Evolutionary conservation across 306 rosid species (phyloP).

Genomic region (Cucumis hystrix): DNA sequence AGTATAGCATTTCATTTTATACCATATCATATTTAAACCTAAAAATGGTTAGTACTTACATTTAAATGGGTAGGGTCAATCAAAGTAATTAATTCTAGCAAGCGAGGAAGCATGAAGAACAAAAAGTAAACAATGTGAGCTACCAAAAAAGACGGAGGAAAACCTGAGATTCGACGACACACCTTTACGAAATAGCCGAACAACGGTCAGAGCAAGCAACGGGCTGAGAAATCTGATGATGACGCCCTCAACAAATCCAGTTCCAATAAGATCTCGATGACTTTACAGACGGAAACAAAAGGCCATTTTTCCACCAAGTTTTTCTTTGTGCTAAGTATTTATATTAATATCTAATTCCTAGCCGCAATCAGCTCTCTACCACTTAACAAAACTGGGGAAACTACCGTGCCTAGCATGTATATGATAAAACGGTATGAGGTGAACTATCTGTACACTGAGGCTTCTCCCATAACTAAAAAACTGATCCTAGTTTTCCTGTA

Average conservation of each 20-base stretch:
- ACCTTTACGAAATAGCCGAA: background rate
- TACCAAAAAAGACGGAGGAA: background rate
- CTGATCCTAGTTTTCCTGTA: constrained; percentile 9
- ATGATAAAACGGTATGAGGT: background rate
- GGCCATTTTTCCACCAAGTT: background rate
- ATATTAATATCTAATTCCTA: background rate
- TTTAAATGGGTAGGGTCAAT: background rate
- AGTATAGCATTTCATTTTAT: background rate
- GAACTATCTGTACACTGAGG: constrained; percentile 5
- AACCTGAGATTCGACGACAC: background rate
- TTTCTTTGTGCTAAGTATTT: background rate
- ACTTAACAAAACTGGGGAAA: background rate
- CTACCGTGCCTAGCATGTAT: background rate
- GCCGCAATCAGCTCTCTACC: background rate
- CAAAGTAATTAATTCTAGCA: background rate
- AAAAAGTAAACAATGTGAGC: background rate
- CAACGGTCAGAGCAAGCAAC: background rate
- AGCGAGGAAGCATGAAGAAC: background rate
- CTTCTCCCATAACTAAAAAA: constrained; percentile 3
- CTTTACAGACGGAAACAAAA: background rate
- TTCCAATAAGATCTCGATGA: background rate
- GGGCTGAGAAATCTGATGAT: background rate
- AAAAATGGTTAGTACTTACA: background rate
- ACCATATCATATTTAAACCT: background rate
- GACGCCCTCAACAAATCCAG: background rate